These are phyloP conservation scores for Sphaerobolus stellatus DNA, from an alignment of 1,284 basidiomycete species.

Conservation along the genomic window DNA sequence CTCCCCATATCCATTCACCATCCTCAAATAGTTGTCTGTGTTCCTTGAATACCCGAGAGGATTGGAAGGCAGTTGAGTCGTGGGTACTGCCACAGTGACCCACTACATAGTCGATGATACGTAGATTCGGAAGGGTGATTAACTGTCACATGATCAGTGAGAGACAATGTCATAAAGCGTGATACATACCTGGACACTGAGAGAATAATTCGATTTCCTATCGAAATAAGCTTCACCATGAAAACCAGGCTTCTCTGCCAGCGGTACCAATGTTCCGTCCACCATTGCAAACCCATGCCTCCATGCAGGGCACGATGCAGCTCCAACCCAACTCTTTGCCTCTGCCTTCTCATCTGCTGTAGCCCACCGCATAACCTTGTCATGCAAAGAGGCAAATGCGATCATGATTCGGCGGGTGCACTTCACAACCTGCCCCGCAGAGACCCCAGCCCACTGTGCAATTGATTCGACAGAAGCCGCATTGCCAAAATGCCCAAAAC, in stretches of 20 bases:
- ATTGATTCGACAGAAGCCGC: conserved; percentile 29
- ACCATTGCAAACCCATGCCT: conserved; percentile 36
- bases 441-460: conserved; percentile 35
- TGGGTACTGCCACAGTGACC: conserved; percentile 18
- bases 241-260: conserved; percentile 30
- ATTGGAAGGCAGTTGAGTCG: conserved; percentile 18
- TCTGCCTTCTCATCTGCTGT: conserved; percentile 10
- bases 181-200: conserved; percentile 33
- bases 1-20: background rate
- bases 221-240: conserved; percentile 39
- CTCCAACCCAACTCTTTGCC: conserved; percentile 28
- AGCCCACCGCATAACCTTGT: conserved; percentile 7
- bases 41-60: conserved; percentile 10
- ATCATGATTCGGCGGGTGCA: conserved; percentile 26
- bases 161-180: background rate
- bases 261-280: conserved; percentile 38
- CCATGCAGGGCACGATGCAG: conserved; percentile 32
- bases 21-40: background rate
- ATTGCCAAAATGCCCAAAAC: conserved; percentile 35
- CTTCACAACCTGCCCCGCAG: conserved; percentile 28
- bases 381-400: conserved; percentile 25
- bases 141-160: background rate
- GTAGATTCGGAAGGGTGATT: background rate
- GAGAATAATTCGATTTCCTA: conserved; percentile 36
- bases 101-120: background rate